These are phyloP conservation scores for Thermothielavioides terrestris DNA, from an alignment of 495 filamentous ascomycete species.

Conservation along the genomic window DNA sequence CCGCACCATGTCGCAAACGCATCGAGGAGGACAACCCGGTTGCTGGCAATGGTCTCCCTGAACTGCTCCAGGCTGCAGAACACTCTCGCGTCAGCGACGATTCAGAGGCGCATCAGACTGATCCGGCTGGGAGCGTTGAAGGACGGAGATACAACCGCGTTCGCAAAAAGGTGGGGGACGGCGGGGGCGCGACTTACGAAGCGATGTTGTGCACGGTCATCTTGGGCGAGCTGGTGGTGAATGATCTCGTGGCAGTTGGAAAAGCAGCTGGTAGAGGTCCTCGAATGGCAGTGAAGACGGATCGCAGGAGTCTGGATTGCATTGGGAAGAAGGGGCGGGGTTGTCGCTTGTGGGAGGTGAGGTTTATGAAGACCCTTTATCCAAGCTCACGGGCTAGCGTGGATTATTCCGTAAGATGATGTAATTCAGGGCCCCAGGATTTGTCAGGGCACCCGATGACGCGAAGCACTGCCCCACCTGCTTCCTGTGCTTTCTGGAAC, in stretches of 20 bases:
- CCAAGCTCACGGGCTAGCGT: background rate
- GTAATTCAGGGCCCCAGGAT: constrained; percentile 9
- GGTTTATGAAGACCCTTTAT: background rate
- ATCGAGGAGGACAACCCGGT: constrained; percentile 69
- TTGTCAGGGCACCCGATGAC: constrained; percentile 10
- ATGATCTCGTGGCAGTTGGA: constrained; percentile 23
- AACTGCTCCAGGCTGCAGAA: constrained; percentile 53
- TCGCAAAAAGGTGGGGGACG: background rate
- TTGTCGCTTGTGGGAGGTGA: background rate
- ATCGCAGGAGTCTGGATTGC: constrained; percentile 19
- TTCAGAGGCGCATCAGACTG: too few species aligned
- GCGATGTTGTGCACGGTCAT: constrained; percentile 38
- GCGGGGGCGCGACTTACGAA: constrained; percentile 26
- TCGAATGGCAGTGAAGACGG: constrained; percentile 13
- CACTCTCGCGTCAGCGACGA: background rate
- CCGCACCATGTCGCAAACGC: constrained; percentile 90
- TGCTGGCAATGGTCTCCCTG: constrained; percentile 42
- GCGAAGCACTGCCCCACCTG: constrained; percentile 1
- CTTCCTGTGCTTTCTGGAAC: background rate
- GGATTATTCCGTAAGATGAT: constrained; percentile 14
- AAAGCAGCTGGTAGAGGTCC: background rate
- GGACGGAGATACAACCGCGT: too few species aligned
- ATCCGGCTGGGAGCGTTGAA: constrained; percentile 4
- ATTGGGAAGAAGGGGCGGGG: constrained; percentile 12
- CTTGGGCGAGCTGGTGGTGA: constrained; percentile 35